These are phyloP conservation scores for Kalmanozyma brasiliensis DNA, from an alignment of 1,284 basidiomycete genomes.

Conservation along the genomic window DNA sequence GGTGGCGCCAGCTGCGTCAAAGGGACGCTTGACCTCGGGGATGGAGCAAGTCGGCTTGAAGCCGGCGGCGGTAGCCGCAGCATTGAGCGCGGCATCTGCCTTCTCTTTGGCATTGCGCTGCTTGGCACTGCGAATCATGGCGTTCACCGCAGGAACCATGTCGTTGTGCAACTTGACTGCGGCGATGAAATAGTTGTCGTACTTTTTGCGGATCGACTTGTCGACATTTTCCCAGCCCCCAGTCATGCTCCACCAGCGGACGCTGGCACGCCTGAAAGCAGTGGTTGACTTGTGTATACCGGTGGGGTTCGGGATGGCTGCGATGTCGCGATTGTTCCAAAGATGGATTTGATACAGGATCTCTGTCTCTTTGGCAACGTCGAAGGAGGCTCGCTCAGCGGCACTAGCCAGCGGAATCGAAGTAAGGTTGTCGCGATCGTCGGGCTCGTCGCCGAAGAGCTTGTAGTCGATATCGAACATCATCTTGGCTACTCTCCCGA, in stretches of 20 bases:
- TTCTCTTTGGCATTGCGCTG: no score
- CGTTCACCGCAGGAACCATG: no score
- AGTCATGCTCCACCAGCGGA: slow-evolving; percentile 1
- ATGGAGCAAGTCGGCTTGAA: not conserved
- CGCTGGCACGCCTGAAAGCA: no score
- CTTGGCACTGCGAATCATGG: no score
- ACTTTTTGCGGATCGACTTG: not conserved
- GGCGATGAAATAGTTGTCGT: not conserved
- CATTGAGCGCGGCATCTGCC: no score
- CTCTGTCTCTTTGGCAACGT: slow-evolving; percentile 1
- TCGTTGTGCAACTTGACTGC: not conserved
- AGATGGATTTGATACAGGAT: not conserved
- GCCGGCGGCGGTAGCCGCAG: no score
- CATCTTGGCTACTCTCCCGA: no score
- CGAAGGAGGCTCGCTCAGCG: not conserved
- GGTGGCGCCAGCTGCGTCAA: not conserved
- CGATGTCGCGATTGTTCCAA: not conserved
- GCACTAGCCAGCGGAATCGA: slow-evolving; percentile 2
- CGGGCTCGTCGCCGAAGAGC: no score
- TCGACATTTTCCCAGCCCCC: slow-evolving; percentile 1
- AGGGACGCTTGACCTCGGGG: not conserved
- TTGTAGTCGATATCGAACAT: no score
- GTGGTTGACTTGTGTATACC: no score
- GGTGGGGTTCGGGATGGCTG: no score
- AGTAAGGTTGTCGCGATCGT: not conserved